Base-by-base conservation (phyloP, 208 protist genomes). In the Histomonas meleagridis region DNA sequence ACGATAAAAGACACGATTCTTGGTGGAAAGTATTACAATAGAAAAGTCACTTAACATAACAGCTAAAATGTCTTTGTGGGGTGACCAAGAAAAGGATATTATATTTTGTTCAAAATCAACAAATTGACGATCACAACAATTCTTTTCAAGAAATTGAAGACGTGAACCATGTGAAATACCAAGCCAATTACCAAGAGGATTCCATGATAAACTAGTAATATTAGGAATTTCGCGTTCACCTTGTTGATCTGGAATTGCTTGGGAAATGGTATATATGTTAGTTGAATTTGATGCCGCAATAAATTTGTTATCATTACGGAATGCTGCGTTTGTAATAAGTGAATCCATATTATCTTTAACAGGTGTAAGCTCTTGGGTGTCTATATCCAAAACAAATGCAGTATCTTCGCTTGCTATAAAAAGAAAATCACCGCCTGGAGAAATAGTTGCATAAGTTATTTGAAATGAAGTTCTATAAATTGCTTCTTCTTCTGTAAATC, bases 301-400 rank as follows among this genome's bases (percentile, higher is more conserved):
- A n/a, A 86, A 86, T 55, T 86, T 55, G 46, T 86, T 86, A 48
- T 86, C 76, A 26, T 86, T 46, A 38, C 76, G 40, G 46, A 86
- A 86, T 16, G 76, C 3, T 43, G 40, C 40, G 32, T 35, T 10
- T 43, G 32, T 32, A 2, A 72, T 72, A 43, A 35, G 5, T 26
- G 32, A 26, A 18, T 72, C 65, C 32, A 72, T 72, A 43, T 40
- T 40, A 10, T 72, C 65, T n/a, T n/a, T n/a, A 72, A 72, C 40
- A 43, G 21, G 21, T 23, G 65, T 35, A 72, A 72, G 40, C 40
- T 72, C 65, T 12, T n/a, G 21, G 65, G 21, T 72, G 32, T 72
- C 65, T 43, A 72, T 18, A 32, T 72, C 65, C 10, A 72, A 32
- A 72, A 72, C 10, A 14, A 4, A 12, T 35, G 65, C 7, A 43